These are phyloP conservation scores for Fusarium kyushuense DNA, from an alignment of 2,329 filamentous ascomycete species.

Conservation along the genomic window DNA sequence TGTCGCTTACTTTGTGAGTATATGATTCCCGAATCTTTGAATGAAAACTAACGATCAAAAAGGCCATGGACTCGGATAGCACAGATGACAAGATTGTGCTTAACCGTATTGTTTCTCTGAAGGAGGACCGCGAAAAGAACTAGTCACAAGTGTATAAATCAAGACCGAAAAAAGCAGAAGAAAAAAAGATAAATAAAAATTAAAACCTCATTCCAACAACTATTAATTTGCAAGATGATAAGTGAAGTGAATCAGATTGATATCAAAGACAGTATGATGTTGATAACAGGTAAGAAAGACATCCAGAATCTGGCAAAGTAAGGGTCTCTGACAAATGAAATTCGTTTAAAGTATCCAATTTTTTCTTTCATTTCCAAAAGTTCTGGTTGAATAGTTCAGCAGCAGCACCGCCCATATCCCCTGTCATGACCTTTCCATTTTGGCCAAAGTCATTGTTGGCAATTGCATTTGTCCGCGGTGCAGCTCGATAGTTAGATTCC, in stretches of 20 bases:
- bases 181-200: not conserved
- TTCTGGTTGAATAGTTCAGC: not conserved
- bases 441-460: not conserved
- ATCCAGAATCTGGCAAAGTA: not conserved
- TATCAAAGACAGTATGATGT: not conserved
- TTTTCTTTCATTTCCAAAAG: not conserved
- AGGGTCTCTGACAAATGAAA: not conserved
- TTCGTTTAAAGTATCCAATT: not conserved
- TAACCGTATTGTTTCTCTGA: slow-evolving; percentile 91
- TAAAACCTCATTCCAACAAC: not conserved
- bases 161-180: not conserved
- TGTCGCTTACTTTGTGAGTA: slow-evolving; percentile 81
- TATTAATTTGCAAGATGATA: not conserved
- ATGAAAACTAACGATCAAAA: slow-evolving; percentile 27
- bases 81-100: slow-evolving; percentile 84
- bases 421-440: not conserved
- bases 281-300: not conserved
- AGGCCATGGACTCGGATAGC: slow-evolving; percentile 82
- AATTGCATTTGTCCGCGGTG: not conserved
- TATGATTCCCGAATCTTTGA: fast-evolving
- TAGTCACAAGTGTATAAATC: slow-evolving; percentile 15
- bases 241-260: not conserved
- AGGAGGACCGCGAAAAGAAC: slow-evolving; percentile 83
- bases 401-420: not conserved
- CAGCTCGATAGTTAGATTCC: not conserved